phyloP scores from a whole-genome alignment of 2,329 filamentous ascomycete genomes.

The Clonostachys chloroleuca region DNA sequence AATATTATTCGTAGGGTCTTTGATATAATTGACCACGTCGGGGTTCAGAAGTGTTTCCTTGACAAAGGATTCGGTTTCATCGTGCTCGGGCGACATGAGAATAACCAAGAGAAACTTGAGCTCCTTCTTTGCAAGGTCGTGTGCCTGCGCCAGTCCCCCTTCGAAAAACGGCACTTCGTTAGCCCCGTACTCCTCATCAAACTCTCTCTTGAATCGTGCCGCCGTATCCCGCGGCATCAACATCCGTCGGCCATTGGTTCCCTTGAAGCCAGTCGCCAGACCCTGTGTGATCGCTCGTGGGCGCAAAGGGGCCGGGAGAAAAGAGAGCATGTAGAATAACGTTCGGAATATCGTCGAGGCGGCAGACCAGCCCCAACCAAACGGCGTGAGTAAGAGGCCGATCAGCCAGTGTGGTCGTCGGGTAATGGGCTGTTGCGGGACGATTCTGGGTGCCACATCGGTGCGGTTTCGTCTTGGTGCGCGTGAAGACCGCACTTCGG shows the following conservation, averaged over 20 bases:
- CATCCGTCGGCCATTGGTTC: slow-evolving; percentile 66
- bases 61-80: slow-evolving; percentile 81
- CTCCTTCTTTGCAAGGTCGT: slow-evolving; percentile 86
- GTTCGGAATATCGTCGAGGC: slow-evolving; percentile 67
- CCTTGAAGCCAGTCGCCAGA: slow-evolving; percentile 45
- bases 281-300: slow-evolving; percentile 51
- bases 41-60: slow-evolving; percentile 75
- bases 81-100: slow-evolving; percentile 87
- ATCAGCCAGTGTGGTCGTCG: slow-evolving; percentile 73
- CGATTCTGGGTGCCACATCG: slow-evolving; percentile 78
- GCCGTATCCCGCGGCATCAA: slow-evolving; percentile 85
- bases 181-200: slow-evolving; percentile 86
- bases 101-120: slow-evolving; percentile 89
- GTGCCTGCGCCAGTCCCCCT: slow-evolving; percentile 84
- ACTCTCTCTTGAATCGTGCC: slow-evolving; percentile 83
- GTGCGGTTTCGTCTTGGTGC: slow-evolving; percentile 23
- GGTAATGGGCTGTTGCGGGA: slow-evolving; percentile 67
- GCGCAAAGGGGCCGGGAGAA: slow-evolving; percentile 65
- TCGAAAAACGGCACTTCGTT: slow-evolving; percentile 75
- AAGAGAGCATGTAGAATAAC: slow-evolving; percentile 74
- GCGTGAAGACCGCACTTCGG: slow-evolving; percentile 11
- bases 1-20: slow-evolving; percentile 71
- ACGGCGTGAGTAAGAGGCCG: slow-evolving; percentile 74
- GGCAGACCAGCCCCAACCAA: slow-evolving; percentile 72
- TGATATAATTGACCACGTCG: slow-evolving; percentile 71